Evolutionary conservation across 78 protist species (phyloP), one percentile per base, ranked within the genome.

Genomic region (Dictyostelium discoideum): DNA sequence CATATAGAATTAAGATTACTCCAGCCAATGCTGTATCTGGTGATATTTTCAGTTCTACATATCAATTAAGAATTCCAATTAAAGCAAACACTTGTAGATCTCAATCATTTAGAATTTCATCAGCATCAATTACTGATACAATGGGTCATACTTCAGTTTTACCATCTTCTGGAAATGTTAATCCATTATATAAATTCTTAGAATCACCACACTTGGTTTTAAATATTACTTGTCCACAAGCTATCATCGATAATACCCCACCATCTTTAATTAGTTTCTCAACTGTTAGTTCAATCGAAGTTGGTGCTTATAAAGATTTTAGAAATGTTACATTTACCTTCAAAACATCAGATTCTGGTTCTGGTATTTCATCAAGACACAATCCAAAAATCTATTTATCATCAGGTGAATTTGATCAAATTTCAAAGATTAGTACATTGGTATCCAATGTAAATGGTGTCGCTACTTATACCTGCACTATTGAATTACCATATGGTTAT

Each of bases 401-500:
- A 50, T 50, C 85, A 2, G 26, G 22, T 10, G 7, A n/a, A 22
- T 26, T 22, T 39, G 69, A n/a, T 1, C 22, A 37, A 42, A 29
- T 74, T 37, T 74, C 81, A 29, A 26, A 74, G 39, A 54, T 50
- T 26, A 6, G 42, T 6, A 46, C 40, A 18, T 29, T 87, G 8
- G 44, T 54, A 11, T 74, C 50, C 22, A 50, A 37, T 40, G n/a
- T 5, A 13, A 44, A 54, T 46, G 50, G 37, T 29, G 85, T 80
- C 46, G 94, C 86, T 26, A 81, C 44, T 16, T 81, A 81, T 81
- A 81, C 73, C 1, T 81, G 86, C 14, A 16, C 65, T 5, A 22
- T 81, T 50, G 16, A 88, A 11, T 22, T 88, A n/a, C 94, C 94
- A n/a, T 57, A 60, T 65, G 94, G 94, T 20, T 88, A 42, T 88